Evolutionary conservation across 768 basidiomycete species (phyloP).

Genomic region (Suillus tomentosus): DNA sequence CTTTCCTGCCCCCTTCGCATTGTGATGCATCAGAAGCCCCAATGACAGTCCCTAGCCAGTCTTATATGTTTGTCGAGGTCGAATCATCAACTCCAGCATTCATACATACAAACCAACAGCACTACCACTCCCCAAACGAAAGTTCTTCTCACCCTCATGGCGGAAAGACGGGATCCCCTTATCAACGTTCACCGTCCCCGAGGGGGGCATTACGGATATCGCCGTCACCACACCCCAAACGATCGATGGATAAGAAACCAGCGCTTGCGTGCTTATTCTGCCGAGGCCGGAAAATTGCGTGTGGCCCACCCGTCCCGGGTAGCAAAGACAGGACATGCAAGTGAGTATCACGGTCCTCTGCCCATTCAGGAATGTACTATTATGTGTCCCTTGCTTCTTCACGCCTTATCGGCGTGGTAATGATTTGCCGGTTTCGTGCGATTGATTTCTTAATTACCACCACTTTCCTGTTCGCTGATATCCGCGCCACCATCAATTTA

Average conservation of each 20-base stretch:
- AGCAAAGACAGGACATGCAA: slow-evolving; percentile 64
- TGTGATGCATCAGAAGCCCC: slow-evolving; percentile 29
- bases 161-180: slow-evolving; percentile 13
- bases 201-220: slow-evolving; percentile 21
- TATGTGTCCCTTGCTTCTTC: slow-evolving; percentile 5
- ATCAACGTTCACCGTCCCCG: slow-evolving; percentile 32
- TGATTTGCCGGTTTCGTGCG: slow-evolving; percentile 16
- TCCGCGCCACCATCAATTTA: slow-evolving; percentile 21
- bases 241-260: slow-evolving; percentile 52
- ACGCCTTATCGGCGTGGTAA: slow-evolving; percentile 18
- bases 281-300: slow-evolving; percentile 69
- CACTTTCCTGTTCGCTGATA: slow-evolving; percentile 25
- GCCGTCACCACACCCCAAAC: slow-evolving; percentile 25
- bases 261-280: slow-evolving; percentile 67
- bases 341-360: slow-evolving; percentile 42
- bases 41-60: slow-evolving; percentile 16
- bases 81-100: slow-evolving; percentile 10
- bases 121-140: slow-evolving; percentile 11
- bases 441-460: slow-evolving; percentile 13
- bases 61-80: slow-evolving; percentile 24
- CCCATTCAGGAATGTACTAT: slow-evolving; percentile 3
- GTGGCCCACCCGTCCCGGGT: slow-evolving; percentile 56
- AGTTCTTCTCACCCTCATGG: slow-evolving; percentile 22
- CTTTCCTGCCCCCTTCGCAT: slow-evolving; percentile 13
- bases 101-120: slow-evolving; percentile 19